phyloP scores from a whole-genome alignment of 768 basidiomycete genomes.

The Russula emetica region DNA sequence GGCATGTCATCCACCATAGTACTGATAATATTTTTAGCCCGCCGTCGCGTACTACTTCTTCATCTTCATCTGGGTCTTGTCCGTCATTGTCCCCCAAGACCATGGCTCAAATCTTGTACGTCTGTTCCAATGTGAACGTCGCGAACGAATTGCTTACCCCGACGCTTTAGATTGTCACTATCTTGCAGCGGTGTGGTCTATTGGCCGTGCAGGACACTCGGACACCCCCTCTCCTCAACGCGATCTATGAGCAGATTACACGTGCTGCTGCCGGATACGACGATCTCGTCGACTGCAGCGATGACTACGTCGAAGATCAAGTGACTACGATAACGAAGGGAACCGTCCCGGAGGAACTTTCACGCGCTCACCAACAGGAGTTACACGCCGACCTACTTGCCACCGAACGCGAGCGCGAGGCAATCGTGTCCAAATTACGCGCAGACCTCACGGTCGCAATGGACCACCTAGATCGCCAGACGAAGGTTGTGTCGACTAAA shows the following conservation, averaged over 20 bases:
- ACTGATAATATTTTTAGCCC: no score
- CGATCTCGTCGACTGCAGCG: neutral
- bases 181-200: constrained; percentile 10
- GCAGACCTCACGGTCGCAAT: neutral
- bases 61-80: no score
- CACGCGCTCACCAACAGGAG: constrained; percentile 1
- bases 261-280: neutral
- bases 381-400: neutral
- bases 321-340: no score
- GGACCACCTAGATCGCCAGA: neutral
- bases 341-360: neutral
- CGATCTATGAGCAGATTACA: constrained; percentile 17
- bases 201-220: neutral
- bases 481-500: neutral
- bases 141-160: neutral
- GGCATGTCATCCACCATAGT: neutral
- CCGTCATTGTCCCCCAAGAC: no score
- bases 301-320: neutral
- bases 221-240: constrained; percentile 3
- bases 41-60: no score
- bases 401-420: neutral
- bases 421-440: neutral
- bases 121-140: neutral
- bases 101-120: neutral
- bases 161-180: neutral